Conservation (phyloP, 306 rosid genomes). For the Prunus davidiana region DNA sequence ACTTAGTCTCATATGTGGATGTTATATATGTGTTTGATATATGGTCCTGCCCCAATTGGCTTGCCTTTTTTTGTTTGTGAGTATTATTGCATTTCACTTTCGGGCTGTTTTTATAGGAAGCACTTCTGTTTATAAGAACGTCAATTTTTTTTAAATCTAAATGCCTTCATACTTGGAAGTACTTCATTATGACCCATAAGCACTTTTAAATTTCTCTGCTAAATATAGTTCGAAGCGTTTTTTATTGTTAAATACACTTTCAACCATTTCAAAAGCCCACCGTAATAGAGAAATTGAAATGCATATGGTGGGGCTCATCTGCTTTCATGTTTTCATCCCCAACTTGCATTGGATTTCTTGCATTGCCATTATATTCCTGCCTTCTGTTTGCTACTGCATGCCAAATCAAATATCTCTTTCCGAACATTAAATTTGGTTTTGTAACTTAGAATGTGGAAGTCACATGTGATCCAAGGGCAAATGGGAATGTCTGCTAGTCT, state of each 20-base stretch:
- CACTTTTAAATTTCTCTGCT: too few relatives aligned
- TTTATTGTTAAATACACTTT: too few relatives aligned
- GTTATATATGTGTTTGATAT: not conserved
- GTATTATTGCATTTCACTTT: too few relatives aligned
- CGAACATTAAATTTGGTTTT: slow-evolving; percentile 9
- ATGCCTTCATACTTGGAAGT: too few relatives aligned
- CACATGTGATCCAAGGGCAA: slow-evolving; percentile 5
- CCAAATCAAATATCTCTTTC: slow-evolving; percentile 22
- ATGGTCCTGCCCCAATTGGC: too few relatives aligned
- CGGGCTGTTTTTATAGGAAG: too few relatives aligned
- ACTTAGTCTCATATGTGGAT: slow-evolving; percentile 32
- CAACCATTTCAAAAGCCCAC: too few relatives aligned
- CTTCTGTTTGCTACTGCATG: slow-evolving; percentile 27
- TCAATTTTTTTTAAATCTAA: too few relatives aligned
- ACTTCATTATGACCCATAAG: too few relatives aligned
- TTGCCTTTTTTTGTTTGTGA: too few relatives aligned
- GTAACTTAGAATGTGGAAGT: slow-evolving; percentile 17
- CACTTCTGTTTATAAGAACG: too few relatives aligned
- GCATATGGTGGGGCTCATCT: slow-evolving; percentile 29
- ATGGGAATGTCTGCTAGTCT: slow-evolving; percentile 11
- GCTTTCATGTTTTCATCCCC: slow-evolving; percentile 35
- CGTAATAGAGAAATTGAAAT: not conserved
- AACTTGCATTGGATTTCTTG: slow-evolving; percentile 30
- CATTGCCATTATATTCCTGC: slow-evolving; percentile 30
- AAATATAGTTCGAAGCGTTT: too few relatives aligned